These are phyloP conservation scores for Leccinum variicolor DNA, from an alignment of 768 basidiomycete genomes.

Conservation along the genomic window DNA sequence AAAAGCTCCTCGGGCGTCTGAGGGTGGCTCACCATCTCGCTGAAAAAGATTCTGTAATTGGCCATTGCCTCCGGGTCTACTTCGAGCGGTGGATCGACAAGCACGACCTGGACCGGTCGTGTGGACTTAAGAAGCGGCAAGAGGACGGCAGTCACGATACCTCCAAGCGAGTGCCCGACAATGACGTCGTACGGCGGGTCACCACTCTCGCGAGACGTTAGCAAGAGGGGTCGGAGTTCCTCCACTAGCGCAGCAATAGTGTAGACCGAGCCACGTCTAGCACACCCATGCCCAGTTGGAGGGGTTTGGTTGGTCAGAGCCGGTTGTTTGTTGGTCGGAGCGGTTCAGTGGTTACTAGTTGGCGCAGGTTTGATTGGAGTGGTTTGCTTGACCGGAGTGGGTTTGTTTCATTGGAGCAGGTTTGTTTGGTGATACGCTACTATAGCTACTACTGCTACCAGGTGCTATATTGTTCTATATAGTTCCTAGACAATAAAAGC, in stretches of 20 bases:
- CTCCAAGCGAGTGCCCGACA: constrained; percentile 24
- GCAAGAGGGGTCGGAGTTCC: constrained; percentile 9
- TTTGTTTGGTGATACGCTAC: no score
- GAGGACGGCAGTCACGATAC: constrained; percentile 6
- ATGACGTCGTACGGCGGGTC: constrained; percentile 11
- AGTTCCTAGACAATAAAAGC: no score
- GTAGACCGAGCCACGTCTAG: constrained; percentile 10
- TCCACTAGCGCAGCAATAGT: constrained; percentile 11
- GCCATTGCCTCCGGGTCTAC: background rate
- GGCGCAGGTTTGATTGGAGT: no score
- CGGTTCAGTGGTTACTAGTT: no score
- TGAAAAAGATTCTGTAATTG: background rate
- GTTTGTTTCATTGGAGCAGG: no score
- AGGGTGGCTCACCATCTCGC: background rate
- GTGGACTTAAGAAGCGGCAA: constrained; percentile 12
- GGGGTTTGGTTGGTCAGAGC: no score
- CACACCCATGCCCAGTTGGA: constrained; percentile 14
- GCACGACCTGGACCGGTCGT: constrained; percentile 8
- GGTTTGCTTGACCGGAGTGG: no score
- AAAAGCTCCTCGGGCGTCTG: background rate
- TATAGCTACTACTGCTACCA: no score
- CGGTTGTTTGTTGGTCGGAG: no score
- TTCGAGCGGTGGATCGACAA: constrained; percentile 20
- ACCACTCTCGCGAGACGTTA: background rate
- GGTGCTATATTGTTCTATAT: no score